A percentile compares a stretch with the other conserved stretches of the same genome.
phyloP scores from a whole-genome alignment of 2,329 filamentous ascomycete genomes.

The Colletotrichum euphorbiae region DNA sequence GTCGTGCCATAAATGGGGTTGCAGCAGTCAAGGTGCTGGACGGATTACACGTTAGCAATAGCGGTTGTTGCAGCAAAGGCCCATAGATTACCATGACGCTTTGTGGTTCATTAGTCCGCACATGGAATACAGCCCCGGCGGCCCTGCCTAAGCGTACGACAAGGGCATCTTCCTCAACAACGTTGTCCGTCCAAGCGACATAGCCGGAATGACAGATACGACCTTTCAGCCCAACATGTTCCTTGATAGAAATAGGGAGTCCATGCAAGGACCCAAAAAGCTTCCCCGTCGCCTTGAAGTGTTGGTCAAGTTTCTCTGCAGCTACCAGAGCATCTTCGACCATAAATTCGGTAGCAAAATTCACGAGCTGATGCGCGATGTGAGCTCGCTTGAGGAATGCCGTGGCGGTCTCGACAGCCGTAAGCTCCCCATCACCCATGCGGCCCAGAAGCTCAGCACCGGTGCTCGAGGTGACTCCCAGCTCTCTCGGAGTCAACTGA shows the following conservation, averaged over 20 bases:
- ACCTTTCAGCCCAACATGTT: slow-evolving; percentile 41
- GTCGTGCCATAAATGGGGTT: slow-evolving; percentile 56
- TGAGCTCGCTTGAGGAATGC: slow-evolving; percentile 63
- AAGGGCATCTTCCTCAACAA: slow-evolving; percentile 50
- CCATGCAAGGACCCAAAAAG: slow-evolving; percentile 62
- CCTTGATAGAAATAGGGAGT: slow-evolving; percentile 44
- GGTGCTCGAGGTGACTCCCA: slow-evolving; percentile 53
- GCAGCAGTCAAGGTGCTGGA: slow-evolving; percentile 45
- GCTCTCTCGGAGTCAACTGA: slow-evolving; percentile 49
- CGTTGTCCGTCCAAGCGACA: slow-evolving; percentile 51
- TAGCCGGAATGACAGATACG: slow-evolving; percentile 45
- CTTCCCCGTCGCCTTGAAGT: slow-evolving; percentile 48
- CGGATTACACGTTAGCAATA: rapidly evolving
- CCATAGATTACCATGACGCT: slow-evolving; percentile 47
- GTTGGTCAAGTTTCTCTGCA: slow-evolving; percentile 53
- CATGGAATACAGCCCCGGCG: slow-evolving; percentile 55
- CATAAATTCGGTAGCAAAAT: slow-evolving; percentile 47
- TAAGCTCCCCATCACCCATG: slow-evolving; percentile 46
- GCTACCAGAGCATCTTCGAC: slow-evolving; percentile 55
- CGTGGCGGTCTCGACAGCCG: slow-evolving; percentile 48
- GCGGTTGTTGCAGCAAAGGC: neutral
- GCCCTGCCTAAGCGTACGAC: slow-evolving; percentile 44
- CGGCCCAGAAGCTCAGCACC: slow-evolving; percentile 46
- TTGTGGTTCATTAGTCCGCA: slow-evolving; percentile 56
- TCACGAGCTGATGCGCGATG: slow-evolving; percentile 58